phyloP scores from a whole-genome alignment of 2,329 filamentous ascomycete species.

The Ophiostoma sp. region DNA sequence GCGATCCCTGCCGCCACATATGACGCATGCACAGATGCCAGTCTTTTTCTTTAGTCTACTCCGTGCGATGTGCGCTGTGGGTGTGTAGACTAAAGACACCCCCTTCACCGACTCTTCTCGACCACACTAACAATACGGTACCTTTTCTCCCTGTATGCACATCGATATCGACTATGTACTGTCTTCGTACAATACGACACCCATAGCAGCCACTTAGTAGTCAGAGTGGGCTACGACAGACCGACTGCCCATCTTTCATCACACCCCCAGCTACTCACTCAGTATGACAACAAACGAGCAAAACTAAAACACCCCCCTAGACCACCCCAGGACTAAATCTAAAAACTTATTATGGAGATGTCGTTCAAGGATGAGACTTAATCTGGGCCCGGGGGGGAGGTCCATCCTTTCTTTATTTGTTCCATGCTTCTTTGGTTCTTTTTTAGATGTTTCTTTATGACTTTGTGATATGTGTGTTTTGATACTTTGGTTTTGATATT shows the following conservation, averaged over 20 bases:
- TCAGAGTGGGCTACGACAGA: background rate
- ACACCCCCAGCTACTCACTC: background rate
- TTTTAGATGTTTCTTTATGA: background rate
- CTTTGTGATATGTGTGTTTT: background rate
- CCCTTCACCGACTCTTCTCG: conserved; percentile 9
- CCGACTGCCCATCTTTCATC: conserved; percentile 9
- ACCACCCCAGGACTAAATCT: background rate
- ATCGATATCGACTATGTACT: conserved; percentile 1
- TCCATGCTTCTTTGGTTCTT: conserved; percentile 9
- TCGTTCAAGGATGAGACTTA: conserved; percentile 12
- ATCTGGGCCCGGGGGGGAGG: conserved; percentile 16
- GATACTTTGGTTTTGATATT: background rate
- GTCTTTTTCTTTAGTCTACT: background rate
- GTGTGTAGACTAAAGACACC: background rate
- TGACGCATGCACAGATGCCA: conserved; percentile 7
- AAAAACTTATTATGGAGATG: conserved; percentile 11
- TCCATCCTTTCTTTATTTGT: conserved; percentile 15
- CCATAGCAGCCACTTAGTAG: background rate
- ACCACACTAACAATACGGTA: conserved; percentile 1
- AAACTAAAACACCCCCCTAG: conserved; percentile 7
- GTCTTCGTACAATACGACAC: background rate
- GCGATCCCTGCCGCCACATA: conserved; percentile 13
- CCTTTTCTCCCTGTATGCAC: conserved; percentile 11
- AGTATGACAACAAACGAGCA: background rate
- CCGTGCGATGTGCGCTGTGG: background rate